Evolutionary conservation across 495 filamentous ascomycete species (phyloP).

Genomic region (Opeltia flavorubescens): DNA sequence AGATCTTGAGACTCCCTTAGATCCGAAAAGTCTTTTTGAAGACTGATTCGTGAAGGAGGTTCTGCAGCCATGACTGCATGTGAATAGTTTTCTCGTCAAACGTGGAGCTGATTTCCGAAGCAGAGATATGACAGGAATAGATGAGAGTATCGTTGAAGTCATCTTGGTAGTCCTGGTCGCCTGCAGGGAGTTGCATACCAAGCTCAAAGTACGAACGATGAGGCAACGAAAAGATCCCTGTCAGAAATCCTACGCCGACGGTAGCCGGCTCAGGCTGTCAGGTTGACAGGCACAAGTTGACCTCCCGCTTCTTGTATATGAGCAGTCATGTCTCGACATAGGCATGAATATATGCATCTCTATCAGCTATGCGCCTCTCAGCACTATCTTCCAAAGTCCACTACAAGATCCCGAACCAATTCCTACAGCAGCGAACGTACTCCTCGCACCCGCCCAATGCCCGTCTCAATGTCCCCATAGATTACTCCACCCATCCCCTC

Average conservation of each 20-base stretch:
- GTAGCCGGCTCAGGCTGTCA: too few species aligned
- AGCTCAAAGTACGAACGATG: too few species aligned
- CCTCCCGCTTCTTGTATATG: too few species aligned
- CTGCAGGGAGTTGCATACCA: too few species aligned
- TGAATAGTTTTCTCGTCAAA: slow-evolving; percentile 33
- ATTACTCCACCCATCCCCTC: slow-evolving; percentile 71
- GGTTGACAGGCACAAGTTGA: too few species aligned
- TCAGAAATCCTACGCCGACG: too few species aligned
- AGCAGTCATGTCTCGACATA: too few species aligned
- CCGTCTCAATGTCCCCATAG: slow-evolving; percentile 70
- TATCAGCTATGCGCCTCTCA: background rate
- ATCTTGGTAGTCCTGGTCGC: too few species aligned
- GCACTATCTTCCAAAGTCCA: background rate
- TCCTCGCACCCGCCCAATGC: slow-evolving; percentile 27
- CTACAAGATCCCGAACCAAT: background rate
- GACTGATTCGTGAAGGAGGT: background rate
- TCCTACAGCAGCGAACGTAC: background rate
- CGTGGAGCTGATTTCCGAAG: slow-evolving; percentile 35
- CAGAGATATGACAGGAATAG: slow-evolving; percentile 33
- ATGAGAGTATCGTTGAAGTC: too few species aligned
- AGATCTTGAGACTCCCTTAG: background rate
- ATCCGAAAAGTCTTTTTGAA: background rate
- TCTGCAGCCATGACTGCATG: slow-evolving; percentile 30
- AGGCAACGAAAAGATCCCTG: too few species aligned
- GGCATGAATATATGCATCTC: too few species aligned